Evolutionary conservation across 352 stramenopile genomes (phyloP).

Genomic region (Globisporangium polare): DNA sequence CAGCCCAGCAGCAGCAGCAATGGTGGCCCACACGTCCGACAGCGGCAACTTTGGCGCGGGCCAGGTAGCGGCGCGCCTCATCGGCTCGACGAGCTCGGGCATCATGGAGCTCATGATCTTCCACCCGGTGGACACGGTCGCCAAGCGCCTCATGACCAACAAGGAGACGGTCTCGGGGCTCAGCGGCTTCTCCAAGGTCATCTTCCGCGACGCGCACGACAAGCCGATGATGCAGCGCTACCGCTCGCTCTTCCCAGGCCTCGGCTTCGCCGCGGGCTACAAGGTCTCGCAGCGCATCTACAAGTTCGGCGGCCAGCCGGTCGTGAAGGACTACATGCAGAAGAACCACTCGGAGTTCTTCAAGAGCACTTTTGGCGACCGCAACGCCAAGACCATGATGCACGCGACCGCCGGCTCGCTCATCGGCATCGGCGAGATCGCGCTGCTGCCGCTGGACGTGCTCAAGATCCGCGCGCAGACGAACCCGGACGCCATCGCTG

Average conservation of each 20-base stretch:
- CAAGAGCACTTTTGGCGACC: constrained; percentile 87
- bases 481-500: constrained; percentile 89
- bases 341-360: constrained; percentile 88
- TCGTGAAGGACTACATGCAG: constrained; percentile 92
- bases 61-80: constrained; percentile 72
- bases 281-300: constrained; percentile 97
- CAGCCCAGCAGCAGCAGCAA: constrained; percentile 14
- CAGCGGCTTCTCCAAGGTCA: constrained; percentile 65
- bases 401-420: constrained; percentile 90
- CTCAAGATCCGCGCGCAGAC: constrained; percentile 97
- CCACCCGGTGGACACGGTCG: constrained; percentile 94
- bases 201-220: constrained; percentile 87
- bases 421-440: constrained; percentile 94
- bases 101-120: constrained; percentile 94
- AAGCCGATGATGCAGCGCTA: constrained; percentile 79
- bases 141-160: constrained; percentile 95
- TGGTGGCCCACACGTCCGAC: constrained; percentile 47
- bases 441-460: constrained; percentile 93
- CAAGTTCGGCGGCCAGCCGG: constrained; percentile 95
- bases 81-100: constrained; percentile 90
- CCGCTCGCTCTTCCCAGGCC: constrained; percentile 87
- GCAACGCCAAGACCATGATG: constrained; percentile 93
- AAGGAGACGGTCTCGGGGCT: constrained; percentile 54
- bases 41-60: constrained; percentile 37
- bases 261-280: constrained; percentile 94